phyloP scores from a whole-genome alignment of 345 rosid species.

The Ceriops tagal region DNA sequence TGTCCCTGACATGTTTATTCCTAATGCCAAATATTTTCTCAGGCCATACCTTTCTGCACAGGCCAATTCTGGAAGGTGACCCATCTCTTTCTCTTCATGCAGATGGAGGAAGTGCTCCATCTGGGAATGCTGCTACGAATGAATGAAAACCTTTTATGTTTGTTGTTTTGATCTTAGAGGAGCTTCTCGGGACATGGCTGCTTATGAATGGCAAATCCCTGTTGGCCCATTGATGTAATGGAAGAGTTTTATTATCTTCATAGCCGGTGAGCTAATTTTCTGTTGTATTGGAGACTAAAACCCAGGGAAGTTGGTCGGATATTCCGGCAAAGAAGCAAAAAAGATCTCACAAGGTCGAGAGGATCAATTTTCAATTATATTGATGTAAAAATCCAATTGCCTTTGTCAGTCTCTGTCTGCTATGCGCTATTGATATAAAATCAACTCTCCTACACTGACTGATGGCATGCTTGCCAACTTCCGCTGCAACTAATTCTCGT shows the following conservation, averaged over 20 bases:
- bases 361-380: no score
- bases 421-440: no score
- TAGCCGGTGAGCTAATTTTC: conserved; percentile 29
- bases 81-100: conserved; percentile 14
- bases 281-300: conserved; percentile 30
- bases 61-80: background rate
- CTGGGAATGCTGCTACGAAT: conserved; percentile 39
- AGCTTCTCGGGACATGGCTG: conserved; percentile 10
- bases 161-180: conserved; percentile 13
- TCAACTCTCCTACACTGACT: no score
- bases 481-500: no score
- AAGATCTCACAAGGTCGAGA: conserved; percentile 16
- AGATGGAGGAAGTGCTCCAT: conserved; percentile 62
- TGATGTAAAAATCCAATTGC: no score
- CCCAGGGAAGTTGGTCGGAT: conserved; percentile 9
- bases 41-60: background rate
- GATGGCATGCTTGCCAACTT: no score
- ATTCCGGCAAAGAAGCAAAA: conserved; percentile 20
- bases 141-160: conserved; percentile 10
- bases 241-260: conserved; percentile 32
- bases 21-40: background rate
- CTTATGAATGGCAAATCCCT: conserved; percentile 32
- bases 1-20: background rate
- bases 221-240: conserved; percentile 10
- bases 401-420: no score